Percentiles rank a stretch among this genome's conserved stretches.
phyloP scores from a whole-genome alignment of 2,329 filamentous ascomycete genomes.

The Xylariales sp. region DNA sequence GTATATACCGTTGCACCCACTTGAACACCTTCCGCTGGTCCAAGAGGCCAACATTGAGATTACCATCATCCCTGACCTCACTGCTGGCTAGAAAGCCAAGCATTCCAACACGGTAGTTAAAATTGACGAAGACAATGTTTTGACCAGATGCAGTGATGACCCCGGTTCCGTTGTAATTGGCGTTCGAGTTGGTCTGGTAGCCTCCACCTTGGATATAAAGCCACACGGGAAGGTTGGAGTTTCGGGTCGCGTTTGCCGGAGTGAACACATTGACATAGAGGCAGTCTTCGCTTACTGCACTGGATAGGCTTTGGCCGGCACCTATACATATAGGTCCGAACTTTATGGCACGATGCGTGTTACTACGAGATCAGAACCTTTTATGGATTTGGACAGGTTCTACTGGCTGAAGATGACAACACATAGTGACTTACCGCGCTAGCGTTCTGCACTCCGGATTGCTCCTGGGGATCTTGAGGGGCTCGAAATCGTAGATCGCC shows the following conservation, averaged over 20 bases:
- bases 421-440: background rate
- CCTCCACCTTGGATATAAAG: conserved; percentile 52
- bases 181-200: conserved; percentile 40
- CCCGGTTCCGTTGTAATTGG: conserved; percentile 53
- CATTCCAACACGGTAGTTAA: conserved; percentile 70
- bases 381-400: no score
- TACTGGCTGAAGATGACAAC: background rate
- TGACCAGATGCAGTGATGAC: conserved; percentile 45
- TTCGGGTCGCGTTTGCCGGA: conserved; percentile 41
- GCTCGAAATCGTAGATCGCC: conserved; percentile 6
- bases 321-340: conserved; percentile 7
- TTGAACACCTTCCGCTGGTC: conserved; percentile 63
- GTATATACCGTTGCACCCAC: conserved; percentile 63
- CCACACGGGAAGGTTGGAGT: conserved; percentile 55
- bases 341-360: background rate
- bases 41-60: conserved; percentile 59
- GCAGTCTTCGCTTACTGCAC: conserved; percentile 51
- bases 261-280: conserved; percentile 61
- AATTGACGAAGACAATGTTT: conserved; percentile 14
- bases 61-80: conserved; percentile 30
- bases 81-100: conserved; percentile 65
- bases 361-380: background rate
- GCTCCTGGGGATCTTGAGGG: conserved; percentile 2
- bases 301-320: conserved; percentile 3
- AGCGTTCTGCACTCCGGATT: background rate